Evolutionary conservation across 768 basidiomycete genomes (phyloP).

Genomic region (Serendipita sp.): DNA sequence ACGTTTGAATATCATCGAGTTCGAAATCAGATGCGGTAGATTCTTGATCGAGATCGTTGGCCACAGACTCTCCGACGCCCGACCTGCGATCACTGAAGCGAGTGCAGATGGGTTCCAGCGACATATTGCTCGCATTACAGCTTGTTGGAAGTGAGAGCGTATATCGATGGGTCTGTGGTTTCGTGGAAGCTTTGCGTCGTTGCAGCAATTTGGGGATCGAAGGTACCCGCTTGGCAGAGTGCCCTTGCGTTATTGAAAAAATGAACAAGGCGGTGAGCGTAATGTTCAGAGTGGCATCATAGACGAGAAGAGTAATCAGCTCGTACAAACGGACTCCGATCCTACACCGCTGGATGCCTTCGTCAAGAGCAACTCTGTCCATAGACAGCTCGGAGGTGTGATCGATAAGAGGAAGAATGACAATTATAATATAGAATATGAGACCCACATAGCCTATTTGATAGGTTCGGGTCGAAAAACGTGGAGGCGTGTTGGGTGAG

Average conservation of each 20-base stretch:
- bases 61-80: no score
- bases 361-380: neutral
- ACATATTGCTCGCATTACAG: neutral
- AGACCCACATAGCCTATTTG: neutral
- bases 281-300: neutral
- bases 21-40: no score
- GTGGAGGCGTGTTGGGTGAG: neutral
- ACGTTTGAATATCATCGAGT: neutral
- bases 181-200: no score
- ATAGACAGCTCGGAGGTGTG: neutral
- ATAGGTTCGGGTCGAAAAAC: neutral
- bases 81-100: no score
- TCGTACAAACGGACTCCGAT: neutral
- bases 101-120: neutral
- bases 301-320: neutral
- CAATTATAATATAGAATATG: neutral
- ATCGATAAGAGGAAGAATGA: neutral
- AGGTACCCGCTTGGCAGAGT: no score
- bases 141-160: neutral
- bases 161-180: no score
- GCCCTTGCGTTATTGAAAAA: neutral
- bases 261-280: neutral
- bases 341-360: neutral
- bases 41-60: no score
- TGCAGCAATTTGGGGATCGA: no score